These are phyloP conservation scores for Filosporella fistucella DNA, from an alignment of 495 filamentous ascomycete genomes.

Conservation along the genomic window DNA sequence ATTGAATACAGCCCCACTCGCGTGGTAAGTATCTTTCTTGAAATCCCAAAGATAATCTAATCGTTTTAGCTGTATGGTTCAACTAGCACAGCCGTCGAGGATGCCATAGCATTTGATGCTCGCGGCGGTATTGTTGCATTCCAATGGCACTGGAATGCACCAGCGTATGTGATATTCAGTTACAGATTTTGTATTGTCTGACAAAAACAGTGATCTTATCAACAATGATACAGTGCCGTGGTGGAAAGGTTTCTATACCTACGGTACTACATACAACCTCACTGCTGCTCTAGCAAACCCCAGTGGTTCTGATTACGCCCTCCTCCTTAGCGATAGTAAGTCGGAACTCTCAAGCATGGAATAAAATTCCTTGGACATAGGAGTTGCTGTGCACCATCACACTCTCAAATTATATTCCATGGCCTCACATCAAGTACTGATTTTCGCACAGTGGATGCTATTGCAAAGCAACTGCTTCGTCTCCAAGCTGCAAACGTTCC, in stretches of 20 bases:
- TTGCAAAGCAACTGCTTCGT: conserved; percentile 39
- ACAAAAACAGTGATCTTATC: conserved; percentile 4
- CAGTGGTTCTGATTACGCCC: conserved; percentile 37
- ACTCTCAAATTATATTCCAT: too few species aligned
- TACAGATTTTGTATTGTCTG: background rate
- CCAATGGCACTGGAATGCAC: conserved; percentile 39
- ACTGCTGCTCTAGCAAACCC: conserved; percentile 30
- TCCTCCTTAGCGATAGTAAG: conserved; percentile 43
- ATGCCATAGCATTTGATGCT: conserved; percentile 36
- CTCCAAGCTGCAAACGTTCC: conserved; percentile 35
- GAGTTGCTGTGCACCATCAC: too few species aligned
- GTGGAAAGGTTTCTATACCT: conserved; percentile 44
- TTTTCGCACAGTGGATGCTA: too few species aligned
- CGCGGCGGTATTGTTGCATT: conserved; percentile 40
- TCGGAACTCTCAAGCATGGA: too few species aligned
- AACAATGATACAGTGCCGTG: conserved; percentile 38
- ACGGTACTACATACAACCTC: conserved; percentile 39
- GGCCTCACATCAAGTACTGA: too few species aligned
- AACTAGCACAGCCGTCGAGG: conserved; percentile 34
- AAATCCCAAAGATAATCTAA: too few species aligned
- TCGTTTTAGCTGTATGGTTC: too few species aligned
- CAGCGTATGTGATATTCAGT: background rate
- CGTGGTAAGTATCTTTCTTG: conserved; percentile 32
- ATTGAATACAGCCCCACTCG: conserved; percentile 44
- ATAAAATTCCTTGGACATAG: too few species aligned